Conservation (phyloP, 2,329 filamentous ascomycete species). For the Paecilomyces sp. region DNA sequence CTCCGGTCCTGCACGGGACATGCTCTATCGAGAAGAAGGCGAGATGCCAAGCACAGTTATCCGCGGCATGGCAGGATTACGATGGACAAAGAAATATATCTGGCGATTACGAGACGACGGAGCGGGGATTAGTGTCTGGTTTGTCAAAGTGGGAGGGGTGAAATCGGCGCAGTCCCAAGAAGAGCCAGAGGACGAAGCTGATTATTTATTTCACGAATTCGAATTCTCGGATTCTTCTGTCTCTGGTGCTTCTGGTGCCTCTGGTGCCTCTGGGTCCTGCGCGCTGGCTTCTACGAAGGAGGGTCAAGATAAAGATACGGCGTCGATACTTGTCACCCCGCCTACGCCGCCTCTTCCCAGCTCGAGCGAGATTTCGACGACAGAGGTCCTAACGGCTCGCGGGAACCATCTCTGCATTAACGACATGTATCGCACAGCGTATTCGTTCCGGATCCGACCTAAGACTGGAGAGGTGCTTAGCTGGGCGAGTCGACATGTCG, state of each 20-base stretch:
- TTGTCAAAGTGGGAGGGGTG: constrained; percentile 28
- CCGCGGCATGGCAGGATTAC: constrained; percentile 17
- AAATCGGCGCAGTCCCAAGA: constrained; percentile 4
- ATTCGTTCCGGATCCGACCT: constrained; percentile 31
- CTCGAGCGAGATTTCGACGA: constrained; percentile 7
- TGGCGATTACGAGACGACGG: constrained; percentile 26
- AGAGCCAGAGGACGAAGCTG: constrained; percentile 22
- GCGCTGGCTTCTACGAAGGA: background rate
- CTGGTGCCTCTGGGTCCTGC: background rate
- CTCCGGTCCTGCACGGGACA: constrained; percentile 10
- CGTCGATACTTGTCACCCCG: constrained; percentile 6
- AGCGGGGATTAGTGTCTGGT: constrained; percentile 35
- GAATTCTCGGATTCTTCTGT: constrained; percentile 18
- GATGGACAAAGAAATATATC: constrained; percentile 38
- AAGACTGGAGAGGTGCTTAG: constrained; percentile 26
- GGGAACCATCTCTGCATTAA: constrained; percentile 41
- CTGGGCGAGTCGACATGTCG: constrained; percentile 39
- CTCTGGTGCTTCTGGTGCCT: background rate
- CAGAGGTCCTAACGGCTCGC: constrained; percentile 25
- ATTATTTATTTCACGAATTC: constrained; percentile 40
- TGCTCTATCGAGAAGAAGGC: constrained; percentile 38
- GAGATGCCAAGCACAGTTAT: constrained; percentile 25
- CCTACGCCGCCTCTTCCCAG: constrained; percentile 14
- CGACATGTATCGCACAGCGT: constrained; percentile 40
- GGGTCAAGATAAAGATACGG: background rate